A percentile compares a stretch with the other conserved stretches of the same genome.
These are phyloP conservation scores for Penicillium sp. DNA, from an alignment of 2,329 filamentous ascomycete genomes.

Conservation along the genomic window DNA sequence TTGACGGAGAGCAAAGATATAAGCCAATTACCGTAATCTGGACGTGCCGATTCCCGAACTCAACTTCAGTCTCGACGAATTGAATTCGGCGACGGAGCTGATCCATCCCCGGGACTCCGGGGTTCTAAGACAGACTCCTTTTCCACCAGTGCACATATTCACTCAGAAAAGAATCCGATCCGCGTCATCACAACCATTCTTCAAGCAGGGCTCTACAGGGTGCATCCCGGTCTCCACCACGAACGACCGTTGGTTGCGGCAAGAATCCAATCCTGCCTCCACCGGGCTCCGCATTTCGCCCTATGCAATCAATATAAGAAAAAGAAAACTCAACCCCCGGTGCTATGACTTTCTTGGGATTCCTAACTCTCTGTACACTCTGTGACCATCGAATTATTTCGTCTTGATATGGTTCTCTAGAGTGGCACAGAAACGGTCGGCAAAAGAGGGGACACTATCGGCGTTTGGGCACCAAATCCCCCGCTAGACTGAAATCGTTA, in stretches of 20 bases:
- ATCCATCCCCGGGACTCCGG: not conserved
- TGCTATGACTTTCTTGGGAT: not conserved
- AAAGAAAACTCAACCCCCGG: not conserved
- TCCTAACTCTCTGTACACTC: not conserved
- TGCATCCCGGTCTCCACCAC: not conserved
- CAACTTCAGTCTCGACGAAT: constrained; percentile 3
- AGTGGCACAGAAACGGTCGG: not conserved
- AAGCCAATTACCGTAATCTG: not conserved
- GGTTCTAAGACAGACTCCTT: not conserved
- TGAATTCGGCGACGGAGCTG: not conserved
- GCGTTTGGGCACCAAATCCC: not conserved
- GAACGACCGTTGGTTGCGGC: not conserved
- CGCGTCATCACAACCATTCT: not conserved
- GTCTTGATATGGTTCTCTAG: not conserved
- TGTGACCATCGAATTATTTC: not conserved
- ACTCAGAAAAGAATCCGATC: not conserved
- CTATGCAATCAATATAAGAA: not conserved
- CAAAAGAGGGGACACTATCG: not conserved
- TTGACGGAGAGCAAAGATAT: not conserved
- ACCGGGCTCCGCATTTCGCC: not conserved
- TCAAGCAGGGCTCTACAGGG: not conserved
- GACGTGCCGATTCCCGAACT: constrained; percentile 12
- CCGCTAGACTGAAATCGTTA: constrained; percentile 8
- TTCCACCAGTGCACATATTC: not conserved
- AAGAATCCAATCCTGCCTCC: not conserved